A percentile compares a stretch with the other conserved stretches of the same genome.
Conservation (phyloP, 2,329 filamentous ascomycete species). For the Colletotrichum sp. region DNA sequence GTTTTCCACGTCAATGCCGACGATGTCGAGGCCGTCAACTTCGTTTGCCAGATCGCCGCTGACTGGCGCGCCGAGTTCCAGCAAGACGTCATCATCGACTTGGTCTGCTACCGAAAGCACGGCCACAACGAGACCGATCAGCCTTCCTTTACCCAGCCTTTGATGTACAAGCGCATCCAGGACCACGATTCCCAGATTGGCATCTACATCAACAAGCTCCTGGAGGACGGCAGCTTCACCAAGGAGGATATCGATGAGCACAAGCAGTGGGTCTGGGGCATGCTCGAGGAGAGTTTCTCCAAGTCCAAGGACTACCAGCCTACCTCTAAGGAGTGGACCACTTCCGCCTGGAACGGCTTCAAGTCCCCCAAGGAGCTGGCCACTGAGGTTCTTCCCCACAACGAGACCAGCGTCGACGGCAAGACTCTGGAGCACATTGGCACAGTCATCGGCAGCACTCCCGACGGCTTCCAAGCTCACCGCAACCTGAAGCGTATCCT, state of each 20-base stretch:
- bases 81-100: slow-evolving; percentile 96
- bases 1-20: slow-evolving; percentile 99
- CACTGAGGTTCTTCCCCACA: slow-evolving; percentile 90
- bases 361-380: slow-evolving; percentile 98
- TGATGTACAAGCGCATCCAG: slow-evolving; percentile 99
- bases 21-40: slow-evolving; percentile 98
- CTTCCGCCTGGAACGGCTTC: slow-evolving; percentile 98
- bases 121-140: slow-evolving; percentile 99
- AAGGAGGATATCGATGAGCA: slow-evolving; percentile 98
- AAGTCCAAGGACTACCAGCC: slow-evolving; percentile 98
- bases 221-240: slow-evolving; percentile 92
- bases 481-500: slow-evolving; percentile 98
- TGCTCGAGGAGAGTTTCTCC: slow-evolving; percentile 97
- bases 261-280: slow-evolving; percentile 99
- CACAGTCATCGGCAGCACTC: slow-evolving; percentile 76
- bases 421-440: slow-evolving; percentile 83
- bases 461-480: slow-evolving; percentile 88
- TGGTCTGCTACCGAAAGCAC: slow-evolving; percentile 98
- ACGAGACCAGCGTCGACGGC: slow-evolving; percentile 79
- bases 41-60: slow-evolving; percentile 93
- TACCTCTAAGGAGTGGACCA: slow-evolving; percentile 97
- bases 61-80: slow-evolving; percentile 99
- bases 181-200: slow-evolving; percentile 85
- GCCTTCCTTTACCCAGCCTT: slow-evolving; percentile 97
- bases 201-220: slow-evolving; percentile 89